Evolutionary conservation across 176 grass and related monocot species (phyloP).

Genomic region (Dendrocalamus sinicus): DNA sequence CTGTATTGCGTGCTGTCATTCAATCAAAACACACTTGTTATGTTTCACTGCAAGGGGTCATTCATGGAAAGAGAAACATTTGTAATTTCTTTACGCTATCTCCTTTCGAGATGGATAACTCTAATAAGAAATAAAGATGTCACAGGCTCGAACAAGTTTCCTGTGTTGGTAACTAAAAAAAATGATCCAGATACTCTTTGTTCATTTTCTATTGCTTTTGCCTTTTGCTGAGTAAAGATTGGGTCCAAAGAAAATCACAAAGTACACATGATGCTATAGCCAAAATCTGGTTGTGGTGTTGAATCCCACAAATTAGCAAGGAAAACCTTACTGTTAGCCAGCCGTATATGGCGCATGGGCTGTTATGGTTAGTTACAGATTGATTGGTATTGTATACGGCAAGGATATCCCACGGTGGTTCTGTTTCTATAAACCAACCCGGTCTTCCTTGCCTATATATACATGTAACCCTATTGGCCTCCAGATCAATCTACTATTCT

Average conservation of each 20-base stretch:
- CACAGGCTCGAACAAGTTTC: background rate
- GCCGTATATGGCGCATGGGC: too few relatives aligned
- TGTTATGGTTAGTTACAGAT: too few relatives aligned
- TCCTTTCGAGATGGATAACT: background rate
- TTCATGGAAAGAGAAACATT: background rate
- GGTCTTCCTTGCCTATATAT: too few relatives aligned
- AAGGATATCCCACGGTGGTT: too few relatives aligned
- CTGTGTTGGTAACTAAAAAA: background rate
- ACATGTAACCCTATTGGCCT: too few relatives aligned
- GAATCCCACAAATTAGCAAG: background rate
- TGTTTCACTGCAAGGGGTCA: background rate
- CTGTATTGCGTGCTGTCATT: background rate
- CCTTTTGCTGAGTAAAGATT: background rate
- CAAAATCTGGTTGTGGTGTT: background rate
- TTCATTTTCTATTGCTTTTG: background rate
- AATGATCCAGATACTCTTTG: background rate
- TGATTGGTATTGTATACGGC: too few relatives aligned
- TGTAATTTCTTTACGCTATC: background rate
- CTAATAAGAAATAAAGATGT: background rate
- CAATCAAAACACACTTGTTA: slow-evolving; percentile 14
- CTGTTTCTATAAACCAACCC: too few relatives aligned
- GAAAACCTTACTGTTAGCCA: background rate
- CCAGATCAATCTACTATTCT: too few relatives aligned
- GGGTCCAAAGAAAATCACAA: background rate
- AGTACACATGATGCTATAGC: background rate